Evolutionary conservation across 2,329 filamentous ascomycete genomes (phyloP).

Genomic region (Ceratocystis variospora): DNA sequence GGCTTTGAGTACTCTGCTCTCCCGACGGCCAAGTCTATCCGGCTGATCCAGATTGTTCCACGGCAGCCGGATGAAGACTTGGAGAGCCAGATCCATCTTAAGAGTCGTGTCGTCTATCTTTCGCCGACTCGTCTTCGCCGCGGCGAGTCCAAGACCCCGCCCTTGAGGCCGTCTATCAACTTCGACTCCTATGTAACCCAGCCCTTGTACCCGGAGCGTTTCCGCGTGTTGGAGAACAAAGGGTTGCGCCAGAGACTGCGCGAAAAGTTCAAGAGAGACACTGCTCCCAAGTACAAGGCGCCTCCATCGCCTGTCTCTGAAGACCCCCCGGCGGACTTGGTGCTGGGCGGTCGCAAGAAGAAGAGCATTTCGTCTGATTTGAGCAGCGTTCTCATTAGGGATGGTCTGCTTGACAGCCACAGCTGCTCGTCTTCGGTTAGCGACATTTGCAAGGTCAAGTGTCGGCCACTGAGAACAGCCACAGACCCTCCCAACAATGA

Average conservation of each 20-base stretch:
- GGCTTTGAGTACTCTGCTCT: constrained; percentile 11
- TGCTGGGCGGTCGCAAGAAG: constrained; percentile 14
- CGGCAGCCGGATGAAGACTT: constrained; percentile 8
- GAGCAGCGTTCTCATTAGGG: constrained; percentile 10
- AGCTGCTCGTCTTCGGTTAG: constrained; percentile 3
- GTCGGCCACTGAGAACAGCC: constrained; percentile 7
- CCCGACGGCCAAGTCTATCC: constrained; percentile 17
- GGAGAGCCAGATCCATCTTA: constrained; percentile 14
- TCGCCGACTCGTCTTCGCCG: constrained; percentile 17
- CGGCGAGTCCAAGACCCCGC: constrained; percentile 14
- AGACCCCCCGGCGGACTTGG: constrained; percentile 7
- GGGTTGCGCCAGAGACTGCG: constrained; percentile 17
- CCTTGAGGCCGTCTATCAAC: constrained; percentile 12
- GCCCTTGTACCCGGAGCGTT: constrained; percentile 14
- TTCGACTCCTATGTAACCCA: constrained; percentile 17
- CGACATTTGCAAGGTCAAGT: constrained; percentile 12
- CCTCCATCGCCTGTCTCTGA: constrained; percentile 1
- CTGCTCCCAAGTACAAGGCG: not conserved
- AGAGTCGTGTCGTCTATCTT: constrained; percentile 16
- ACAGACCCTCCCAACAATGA: constrained; percentile 7
- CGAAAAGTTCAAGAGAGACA: constrained; percentile 15
- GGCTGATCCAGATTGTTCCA: constrained; percentile 17
- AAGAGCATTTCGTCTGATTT: constrained; percentile 17
- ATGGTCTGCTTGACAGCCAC: constrained; percentile 13
- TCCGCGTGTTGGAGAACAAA: constrained; percentile 17